Evolutionary conservation across 2,329 filamentous ascomycete species (phyloP), one percentile per base, ranked within the genome.

Genomic region (Alternaria arbusti): DNA sequence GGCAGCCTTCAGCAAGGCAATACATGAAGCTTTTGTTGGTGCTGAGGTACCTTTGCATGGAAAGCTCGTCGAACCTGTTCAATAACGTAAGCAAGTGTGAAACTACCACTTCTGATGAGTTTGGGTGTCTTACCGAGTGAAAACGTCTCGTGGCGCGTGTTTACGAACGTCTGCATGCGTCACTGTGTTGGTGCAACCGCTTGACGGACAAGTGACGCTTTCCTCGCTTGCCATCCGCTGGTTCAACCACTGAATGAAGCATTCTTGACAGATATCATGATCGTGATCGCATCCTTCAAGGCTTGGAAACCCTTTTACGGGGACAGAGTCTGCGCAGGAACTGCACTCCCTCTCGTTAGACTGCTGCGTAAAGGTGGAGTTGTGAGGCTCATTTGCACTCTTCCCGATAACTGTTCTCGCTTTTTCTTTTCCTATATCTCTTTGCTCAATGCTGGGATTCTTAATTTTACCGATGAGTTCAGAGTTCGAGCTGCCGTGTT

Each of bases 91-190:
- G 43, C 43, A 45, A 20, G 10, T 2, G 40, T 40, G 32, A 40
- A n/a, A n/a, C 12, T 40, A 40, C 13, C 3, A 40, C 25, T 26
- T 26, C 25, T 26, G 32, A 40, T 17, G 32, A 40, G 32, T 8
- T 23, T 23, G 23, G 23, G 20, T 20, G 20, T 20, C 20, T 22
- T 23, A 65, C 49, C 50, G 55, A 2, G 51, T 47, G 43, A 59
- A 65, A 1, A 49, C 36, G 3, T 59, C 55, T 13, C 15, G 28
- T 2, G 54, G 20, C 28, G 57, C 40, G 15, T 52, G 9, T 1
- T 26, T 46, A 3, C 43, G 54, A 12, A 66, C 54, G 9, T 59
- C 60, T 4, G 30, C 32, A 13, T 64, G 50, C 1, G 64, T 58
- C 25, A 66, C 25, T 2, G 1, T 1, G 3, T 36, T 26, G 5